phyloP scores from a whole-genome alignment of 139 green algal species.

The Gonium pectorale region DNA sequence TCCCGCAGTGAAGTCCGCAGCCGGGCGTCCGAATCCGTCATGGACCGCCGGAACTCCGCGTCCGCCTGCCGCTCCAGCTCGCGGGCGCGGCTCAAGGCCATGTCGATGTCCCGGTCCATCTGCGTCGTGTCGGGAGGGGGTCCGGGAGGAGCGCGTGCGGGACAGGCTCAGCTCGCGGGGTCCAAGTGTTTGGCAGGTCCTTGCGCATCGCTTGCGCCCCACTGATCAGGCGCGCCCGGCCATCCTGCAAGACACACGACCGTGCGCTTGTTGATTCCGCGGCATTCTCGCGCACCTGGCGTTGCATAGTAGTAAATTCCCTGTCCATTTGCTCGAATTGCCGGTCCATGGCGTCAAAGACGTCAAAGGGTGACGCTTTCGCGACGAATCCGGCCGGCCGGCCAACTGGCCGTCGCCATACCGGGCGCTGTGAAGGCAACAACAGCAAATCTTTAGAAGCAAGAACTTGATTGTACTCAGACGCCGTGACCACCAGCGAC shows the following conservation, averaged over 20 bases:
- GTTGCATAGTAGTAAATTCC: conserved; percentile 36
- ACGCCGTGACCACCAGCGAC: not conserved
- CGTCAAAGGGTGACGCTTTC: not conserved
- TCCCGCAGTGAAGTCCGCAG: not conserved
- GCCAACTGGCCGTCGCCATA: not conserved
- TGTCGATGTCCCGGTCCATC: conserved; percentile 42
- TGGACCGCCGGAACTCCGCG: conserved; percentile 18
- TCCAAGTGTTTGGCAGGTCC: too few species aligned
- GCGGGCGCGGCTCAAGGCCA: not conserved
- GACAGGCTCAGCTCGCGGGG: too few species aligned
- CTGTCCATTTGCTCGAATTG: conserved; percentile 39
- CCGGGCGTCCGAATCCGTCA: conserved; percentile 4
- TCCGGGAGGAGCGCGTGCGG: not conserved
- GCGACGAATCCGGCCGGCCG: not conserved
- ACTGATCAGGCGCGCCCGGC: too few species aligned
- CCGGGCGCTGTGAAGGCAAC: not conserved
- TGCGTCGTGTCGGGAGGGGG: not conserved
- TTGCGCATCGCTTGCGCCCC: too few species aligned
- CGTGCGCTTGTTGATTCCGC: not conserved
- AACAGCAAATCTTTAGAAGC: not conserved
- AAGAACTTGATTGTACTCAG: not conserved
- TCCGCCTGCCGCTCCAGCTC: conserved; percentile 11
- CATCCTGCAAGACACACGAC: not conserved
- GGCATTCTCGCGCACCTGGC: not conserved
- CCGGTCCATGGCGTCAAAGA: conserved; percentile 33